A percentile compares a stretch with the other conserved stretches of the same genome.
Conservation (phyloP, 75 land plant species). For the Chamaecyparis obtusa region DNA sequence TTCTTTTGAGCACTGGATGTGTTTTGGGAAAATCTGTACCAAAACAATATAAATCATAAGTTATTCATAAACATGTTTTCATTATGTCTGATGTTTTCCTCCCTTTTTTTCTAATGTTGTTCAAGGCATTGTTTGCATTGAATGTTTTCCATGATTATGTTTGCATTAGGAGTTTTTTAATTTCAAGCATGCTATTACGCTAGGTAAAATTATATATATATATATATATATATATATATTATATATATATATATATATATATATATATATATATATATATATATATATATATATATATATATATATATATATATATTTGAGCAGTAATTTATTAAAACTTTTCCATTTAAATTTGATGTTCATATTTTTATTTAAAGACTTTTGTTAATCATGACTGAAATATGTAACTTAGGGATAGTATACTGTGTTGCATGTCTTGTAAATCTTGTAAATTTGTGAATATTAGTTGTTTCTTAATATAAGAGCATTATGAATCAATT, state of each 20-base stretch:
- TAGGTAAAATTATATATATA: neutral
- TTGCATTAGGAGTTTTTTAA: neutral
- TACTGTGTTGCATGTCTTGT: neutral
- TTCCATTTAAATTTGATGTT: neutral
- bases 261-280: too few species aligned
- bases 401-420: neutral
- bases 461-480: constrained; percentile 2
- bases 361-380: neutral
- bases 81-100: too few species aligned
- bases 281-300: too few species aligned
- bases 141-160: too few species aligned
- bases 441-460: neutral
- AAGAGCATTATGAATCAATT: neutral
- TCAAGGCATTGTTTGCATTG: neutral
- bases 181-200: neutral
- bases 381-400: neutral
- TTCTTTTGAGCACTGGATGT: too few species aligned
- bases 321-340: neutral
- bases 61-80: too few species aligned
- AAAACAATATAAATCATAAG: too few species aligned
- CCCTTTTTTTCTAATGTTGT: too few species aligned
- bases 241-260: too few species aligned
- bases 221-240: too few species aligned
- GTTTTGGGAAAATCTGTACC: too few species aligned
- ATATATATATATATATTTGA: neutral